phyloP scores from a whole-genome alignment of 2,329 filamentous ascomycete genomes.

The Fonsecaea erecta region DNA sequence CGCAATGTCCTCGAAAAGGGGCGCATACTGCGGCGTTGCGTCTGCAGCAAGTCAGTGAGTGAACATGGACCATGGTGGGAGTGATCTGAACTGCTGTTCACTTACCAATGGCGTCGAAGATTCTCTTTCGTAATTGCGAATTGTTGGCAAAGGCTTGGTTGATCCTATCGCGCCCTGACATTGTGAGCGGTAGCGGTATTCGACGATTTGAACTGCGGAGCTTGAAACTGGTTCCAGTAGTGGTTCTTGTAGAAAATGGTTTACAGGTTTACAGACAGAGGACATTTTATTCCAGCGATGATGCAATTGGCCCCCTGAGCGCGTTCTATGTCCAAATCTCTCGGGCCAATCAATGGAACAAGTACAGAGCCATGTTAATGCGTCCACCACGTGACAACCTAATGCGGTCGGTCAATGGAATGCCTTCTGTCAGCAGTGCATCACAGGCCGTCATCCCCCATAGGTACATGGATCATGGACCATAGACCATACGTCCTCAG shows the following conservation, averaged over 20 bases:
- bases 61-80: neutral
- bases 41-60: slow-evolving; percentile 22
- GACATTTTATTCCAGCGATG: neutral
- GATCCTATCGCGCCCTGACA: slow-evolving; percentile 19
- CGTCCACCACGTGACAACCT: no score
- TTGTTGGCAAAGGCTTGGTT: slow-evolving; percentile 27
- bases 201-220: no score
- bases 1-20: slow-evolving; percentile 57
- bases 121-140: slow-evolving; percentile 24
- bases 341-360: neutral
- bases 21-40: slow-evolving; percentile 27
- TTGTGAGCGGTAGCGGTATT: neutral
- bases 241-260: no score
- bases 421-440: neutral
- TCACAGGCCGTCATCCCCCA: neutral
- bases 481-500: slow-evolving; percentile 1
- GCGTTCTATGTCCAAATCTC: neutral
- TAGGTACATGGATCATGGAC: neutral
- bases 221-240: neutral
- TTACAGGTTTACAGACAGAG: neutral
- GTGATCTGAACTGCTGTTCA: neutral
- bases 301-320: slow-evolving; percentile 2
- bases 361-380: no score
- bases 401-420: no score
- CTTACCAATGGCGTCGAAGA: slow-evolving; percentile 32